Evolutionary conservation across 208 protist species (phyloP), one percentile per base, ranked within the genome.

Genomic region (Leishmania gerbilli): DNA sequence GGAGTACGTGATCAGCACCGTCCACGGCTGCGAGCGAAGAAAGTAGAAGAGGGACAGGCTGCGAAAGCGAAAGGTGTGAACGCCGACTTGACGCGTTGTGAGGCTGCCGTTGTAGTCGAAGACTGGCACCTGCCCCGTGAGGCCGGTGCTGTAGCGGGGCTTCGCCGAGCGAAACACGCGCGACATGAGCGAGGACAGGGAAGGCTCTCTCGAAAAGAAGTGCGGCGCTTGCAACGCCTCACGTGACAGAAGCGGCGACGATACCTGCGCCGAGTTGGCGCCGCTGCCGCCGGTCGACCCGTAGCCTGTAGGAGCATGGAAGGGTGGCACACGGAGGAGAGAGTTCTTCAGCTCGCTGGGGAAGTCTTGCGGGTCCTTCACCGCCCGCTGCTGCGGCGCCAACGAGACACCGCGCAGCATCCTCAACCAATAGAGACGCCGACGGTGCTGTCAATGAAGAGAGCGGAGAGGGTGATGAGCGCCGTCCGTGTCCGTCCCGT

Each of bases 71-170:
- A 95, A 94, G 0, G 81, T 88, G 77, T 90, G 84, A 40, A 96
- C 89, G 21, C 94, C 94, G n/a, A 84, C 82, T 67, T 96, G 90
- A 37, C 79, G 74, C 13, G 84, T 87, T 0, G 86, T 93, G 51
- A 97, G 76, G 68, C 85, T 84, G 37, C 92, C 92, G n/a, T 92
- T 88, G 5, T 85, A 76, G 81, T 95, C 89, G 84, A 97, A 96
- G 55, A 95, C 83, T 31, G 87, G 92, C 60, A 96, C 87, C 60
- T 88, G 80, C 19, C 74, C 81, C 2, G 53, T 51, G 0, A 76
- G 3, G n/a, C n/a, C 40, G 27, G 74, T 64, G n/a, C 62, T n/a
- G 49, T 71, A 79, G 65, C 82, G 82, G 11, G 53, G 74, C 24
- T 31, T 40, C 9, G 75, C 64, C 47, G 13, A 62, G 51, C 81